These are phyloP conservation scores for Styphnolobium japonicum DNA, from an alignment of 306 rosid species.

Conservation along the genomic window DNA sequence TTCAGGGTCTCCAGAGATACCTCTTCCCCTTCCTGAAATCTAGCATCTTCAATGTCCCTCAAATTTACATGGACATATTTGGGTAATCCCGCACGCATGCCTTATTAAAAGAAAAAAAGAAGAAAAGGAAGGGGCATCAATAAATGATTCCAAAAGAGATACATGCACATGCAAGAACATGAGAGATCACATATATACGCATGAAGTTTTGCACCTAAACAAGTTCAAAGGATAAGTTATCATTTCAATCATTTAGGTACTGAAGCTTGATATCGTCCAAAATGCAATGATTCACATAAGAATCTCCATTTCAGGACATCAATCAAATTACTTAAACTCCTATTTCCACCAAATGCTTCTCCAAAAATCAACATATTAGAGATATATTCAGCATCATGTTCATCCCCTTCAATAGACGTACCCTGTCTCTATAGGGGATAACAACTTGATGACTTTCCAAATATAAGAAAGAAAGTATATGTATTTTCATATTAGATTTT, in stretches of 20 bases:
- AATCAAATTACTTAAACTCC: not conserved
- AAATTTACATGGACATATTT: constrained; percentile 87
- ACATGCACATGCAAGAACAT: not conserved
- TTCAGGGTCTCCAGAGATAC: constrained; percentile 77
- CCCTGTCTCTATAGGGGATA: constrained; percentile 7
- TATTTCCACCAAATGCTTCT: not conserved
- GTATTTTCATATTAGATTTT: not conserved
- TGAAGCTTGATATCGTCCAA: not conserved
- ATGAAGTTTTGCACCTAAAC: not conserved
- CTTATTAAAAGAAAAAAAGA: constrained; percentile 31
- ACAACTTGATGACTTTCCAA: not conserved
- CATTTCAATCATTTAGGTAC: not conserved
- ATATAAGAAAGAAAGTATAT: not conserved
- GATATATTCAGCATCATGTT: not conserved
- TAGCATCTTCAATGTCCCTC: constrained; percentile 76
- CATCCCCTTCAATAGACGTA: not conserved
- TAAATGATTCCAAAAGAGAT: not conserved
- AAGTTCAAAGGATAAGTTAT: too few species aligned
- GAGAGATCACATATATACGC: not conserved
- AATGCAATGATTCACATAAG: not conserved
- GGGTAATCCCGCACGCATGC: constrained; percentile 89
- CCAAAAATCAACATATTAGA: not conserved
- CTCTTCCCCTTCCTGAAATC: constrained; percentile 89
- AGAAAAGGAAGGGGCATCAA: constrained; percentile 11
- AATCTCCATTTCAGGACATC: not conserved